Percentiles rank a stretch among this genome's conserved stretches.
phyloP scores from a whole-genome alignment of 139 green algal genomes.

The Pleodorina starrii region DNA sequence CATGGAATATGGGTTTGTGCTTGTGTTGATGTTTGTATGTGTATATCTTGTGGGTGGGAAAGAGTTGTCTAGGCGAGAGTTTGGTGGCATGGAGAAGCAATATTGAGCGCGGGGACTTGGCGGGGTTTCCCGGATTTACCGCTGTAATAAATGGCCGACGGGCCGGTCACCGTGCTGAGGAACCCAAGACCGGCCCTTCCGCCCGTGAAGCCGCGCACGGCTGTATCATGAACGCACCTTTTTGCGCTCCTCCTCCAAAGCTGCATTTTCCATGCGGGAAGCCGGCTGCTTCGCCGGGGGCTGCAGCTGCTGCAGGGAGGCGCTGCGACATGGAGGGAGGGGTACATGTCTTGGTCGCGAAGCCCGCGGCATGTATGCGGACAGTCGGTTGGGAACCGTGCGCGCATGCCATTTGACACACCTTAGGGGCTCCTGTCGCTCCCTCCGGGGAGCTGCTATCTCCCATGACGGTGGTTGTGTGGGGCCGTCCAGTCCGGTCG shows the following conservation, averaged over 20 bases:
- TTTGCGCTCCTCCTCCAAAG: conserved; percentile 12
- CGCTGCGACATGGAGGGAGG: not conserved
- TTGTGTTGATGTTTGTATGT: too few species aligned
- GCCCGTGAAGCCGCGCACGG: too few species aligned
- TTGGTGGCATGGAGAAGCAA: not conserved
- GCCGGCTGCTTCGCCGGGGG: not conserved
- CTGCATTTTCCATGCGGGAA: not conserved
- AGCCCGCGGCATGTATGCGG: not conserved
- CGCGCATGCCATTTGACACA: not conserved
- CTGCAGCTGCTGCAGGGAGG: not conserved
- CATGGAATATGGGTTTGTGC: too few species aligned
- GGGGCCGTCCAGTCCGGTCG: not conserved
- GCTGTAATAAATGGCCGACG: too few species aligned
- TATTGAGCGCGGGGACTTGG: not conserved
- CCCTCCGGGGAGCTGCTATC: not conserved
- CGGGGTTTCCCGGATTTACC: too few species aligned
- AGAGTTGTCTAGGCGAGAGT: too few species aligned
- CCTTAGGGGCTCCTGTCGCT: not conserved
- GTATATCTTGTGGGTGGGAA: too few species aligned
- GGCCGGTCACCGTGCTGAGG: too few species aligned
- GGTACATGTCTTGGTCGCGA: not conserved
- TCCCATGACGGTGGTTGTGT: not conserved
- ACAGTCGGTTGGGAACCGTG: not conserved
- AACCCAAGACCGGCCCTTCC: not conserved
- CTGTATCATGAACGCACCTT: not conserved